Percentiles rank a stretch among this genome's conserved stretches.
Conservation (phyloP, 2,329 filamentous ascomycete genomes). For the Ophiostoma sp. region DNA sequence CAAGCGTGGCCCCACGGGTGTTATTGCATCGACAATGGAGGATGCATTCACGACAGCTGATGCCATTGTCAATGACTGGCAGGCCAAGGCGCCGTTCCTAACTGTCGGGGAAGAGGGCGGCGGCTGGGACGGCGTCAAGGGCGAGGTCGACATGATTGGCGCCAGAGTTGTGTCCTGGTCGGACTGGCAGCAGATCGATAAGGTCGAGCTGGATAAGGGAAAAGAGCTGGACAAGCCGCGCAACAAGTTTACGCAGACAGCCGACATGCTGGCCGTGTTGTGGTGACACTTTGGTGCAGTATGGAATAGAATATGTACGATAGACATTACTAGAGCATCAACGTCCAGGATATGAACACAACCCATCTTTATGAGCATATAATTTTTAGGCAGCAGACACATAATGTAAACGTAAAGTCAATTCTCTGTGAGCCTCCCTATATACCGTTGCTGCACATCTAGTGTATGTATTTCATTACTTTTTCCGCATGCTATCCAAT, state of each 20-base stretch:
- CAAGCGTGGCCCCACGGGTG: conserved; percentile 88
- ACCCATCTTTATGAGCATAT: not conserved
- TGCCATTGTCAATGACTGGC: conserved; percentile 78
- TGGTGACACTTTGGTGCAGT: conserved; percentile 33
- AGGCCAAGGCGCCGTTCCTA: conserved; percentile 45
- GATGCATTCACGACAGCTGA: conserved; percentile 91
- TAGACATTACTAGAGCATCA: not conserved
- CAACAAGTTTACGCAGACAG: conserved; percentile 64
- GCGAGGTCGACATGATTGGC: conserved; percentile 51
- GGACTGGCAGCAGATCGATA: conserved; percentile 82
- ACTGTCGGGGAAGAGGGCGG: conserved; percentile 30
- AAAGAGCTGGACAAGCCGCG: conserved; percentile 69
- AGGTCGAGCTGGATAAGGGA: conserved; percentile 70
- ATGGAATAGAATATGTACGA: not conserved
- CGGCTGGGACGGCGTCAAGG: conserved; percentile 77
- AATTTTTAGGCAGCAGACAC: not conserved
- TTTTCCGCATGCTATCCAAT: conserved; percentile 1
- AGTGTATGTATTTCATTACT: not conserved
- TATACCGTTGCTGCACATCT: conserved; percentile 3
- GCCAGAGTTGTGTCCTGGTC: conserved; percentile 72
- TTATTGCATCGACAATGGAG: conserved; percentile 94
- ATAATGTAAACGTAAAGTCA: not conserved
- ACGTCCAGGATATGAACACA: not conserved
- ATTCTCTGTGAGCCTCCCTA: not conserved
- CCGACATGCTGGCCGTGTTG: conserved; percentile 59